These are phyloP conservation scores for Fusarium napiforme DNA, from an alignment of 2,329 filamentous ascomycete genomes.

Conservation along the genomic window DNA sequence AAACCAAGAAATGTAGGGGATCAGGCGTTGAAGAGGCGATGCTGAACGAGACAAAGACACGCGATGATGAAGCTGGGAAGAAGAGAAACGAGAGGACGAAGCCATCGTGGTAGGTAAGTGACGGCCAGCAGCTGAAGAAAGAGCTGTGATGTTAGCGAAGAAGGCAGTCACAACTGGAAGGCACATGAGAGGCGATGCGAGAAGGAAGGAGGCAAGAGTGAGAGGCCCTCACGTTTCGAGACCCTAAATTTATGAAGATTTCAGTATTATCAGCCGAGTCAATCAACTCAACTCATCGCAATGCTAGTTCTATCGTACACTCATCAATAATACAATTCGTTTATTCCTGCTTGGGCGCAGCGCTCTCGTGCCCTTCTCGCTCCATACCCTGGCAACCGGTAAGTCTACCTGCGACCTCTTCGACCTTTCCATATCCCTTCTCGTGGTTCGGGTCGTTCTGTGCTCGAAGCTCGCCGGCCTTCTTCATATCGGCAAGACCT, in stretches of 20 bases:
- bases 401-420: constrained; percentile 71
- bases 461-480: constrained; percentile 64
- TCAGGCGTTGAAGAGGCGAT: constrained; percentile 12
- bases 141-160: not conserved
- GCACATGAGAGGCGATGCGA: not conserved
- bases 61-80: constrained; percentile 19
- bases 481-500: constrained; percentile 71
- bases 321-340: not conserved
- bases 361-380: constrained; percentile 67
- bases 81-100: not conserved
- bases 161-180: not conserved
- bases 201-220: not conserved
- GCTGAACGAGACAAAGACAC: not conserved
- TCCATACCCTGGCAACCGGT: constrained; percentile 78
- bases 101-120: not conserved
- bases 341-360: constrained; percentile 48
- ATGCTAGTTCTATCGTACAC: constrained; percentile 21
- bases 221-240: no score
- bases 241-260: not conserved
- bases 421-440: constrained; percentile 70
- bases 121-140: not conserved
- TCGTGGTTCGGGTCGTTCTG: constrained; percentile 60
- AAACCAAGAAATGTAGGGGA: constrained; percentile 17
- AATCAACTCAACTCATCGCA: not conserved
- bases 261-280: not conserved